These are phyloP conservation scores for Euptelea pleiosperma DNA, from an alignment of 164 flowering plant species.

Conservation along the genomic window DNA sequence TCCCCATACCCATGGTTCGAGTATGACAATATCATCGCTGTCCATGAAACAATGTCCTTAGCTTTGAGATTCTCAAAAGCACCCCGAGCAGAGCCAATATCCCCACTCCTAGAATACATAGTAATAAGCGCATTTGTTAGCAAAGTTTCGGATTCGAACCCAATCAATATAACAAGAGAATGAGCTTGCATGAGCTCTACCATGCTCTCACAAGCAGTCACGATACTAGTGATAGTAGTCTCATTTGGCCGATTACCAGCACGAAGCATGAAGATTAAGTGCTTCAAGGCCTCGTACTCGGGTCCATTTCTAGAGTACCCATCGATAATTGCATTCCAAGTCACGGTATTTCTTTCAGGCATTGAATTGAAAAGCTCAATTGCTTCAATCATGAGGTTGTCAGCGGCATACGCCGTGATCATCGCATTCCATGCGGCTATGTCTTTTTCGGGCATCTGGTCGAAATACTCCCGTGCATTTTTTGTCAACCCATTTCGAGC, in stretches of 20 bases:
- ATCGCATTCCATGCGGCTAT: constrained; percentile 66
- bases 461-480: constrained; percentile 44
- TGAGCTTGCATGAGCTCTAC: constrained; percentile 44
- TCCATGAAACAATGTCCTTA: constrained; percentile 61
- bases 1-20: constrained; percentile 50
- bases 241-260: constrained; percentile 35
- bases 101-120: constrained; percentile 53
- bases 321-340: constrained; percentile 58
- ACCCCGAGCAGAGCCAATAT: constrained; percentile 33
- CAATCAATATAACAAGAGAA: constrained; percentile 39
- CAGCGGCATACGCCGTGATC: constrained; percentile 46
- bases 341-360: constrained; percentile 36
- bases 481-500: constrained; percentile 36
- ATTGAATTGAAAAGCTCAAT: constrained; percentile 38
- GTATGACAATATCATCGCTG: constrained; percentile 51
- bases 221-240: constrained; percentile 37
- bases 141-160: constrained; percentile 37
- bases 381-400: constrained; percentile 45
- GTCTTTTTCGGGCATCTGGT: constrained; percentile 52
- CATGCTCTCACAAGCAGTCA: constrained; percentile 37
- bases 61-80: constrained; percentile 37
- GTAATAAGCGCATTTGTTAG: constrained; percentile 47
- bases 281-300: constrained; percentile 38
- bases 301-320: constrained; percentile 39
- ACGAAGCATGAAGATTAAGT: constrained; percentile 38